phyloP scores from a whole-genome alignment of 2,329 filamentous ascomycete genomes.

The Phaeophleospora eucalypticola region DNA sequence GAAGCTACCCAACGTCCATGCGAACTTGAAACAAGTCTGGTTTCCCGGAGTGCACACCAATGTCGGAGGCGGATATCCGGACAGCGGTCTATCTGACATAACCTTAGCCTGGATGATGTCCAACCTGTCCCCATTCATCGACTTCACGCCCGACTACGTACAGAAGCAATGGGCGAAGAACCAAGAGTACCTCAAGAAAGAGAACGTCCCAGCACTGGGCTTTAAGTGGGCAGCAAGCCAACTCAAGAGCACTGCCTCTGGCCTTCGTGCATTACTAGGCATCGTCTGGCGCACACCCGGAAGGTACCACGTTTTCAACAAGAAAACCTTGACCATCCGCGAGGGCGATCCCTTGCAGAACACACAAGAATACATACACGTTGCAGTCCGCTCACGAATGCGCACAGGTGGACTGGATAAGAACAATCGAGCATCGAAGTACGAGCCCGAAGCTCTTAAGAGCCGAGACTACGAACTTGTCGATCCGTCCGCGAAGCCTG shows the following conservation, averaged over 20 bases:
- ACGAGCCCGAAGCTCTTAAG: conserved; percentile 12
- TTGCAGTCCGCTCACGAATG: conserved; percentile 9
- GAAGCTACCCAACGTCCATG: conserved; percentile 17
- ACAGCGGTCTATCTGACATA: conserved; percentile 33
- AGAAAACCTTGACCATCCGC: conserved; percentile 10
- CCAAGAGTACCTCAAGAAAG: conserved; percentile 3
- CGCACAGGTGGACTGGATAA: conserved; percentile 12
- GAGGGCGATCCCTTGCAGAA: conserved; percentile 11
- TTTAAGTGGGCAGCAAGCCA: conserved; percentile 11
- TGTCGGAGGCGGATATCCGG: conserved; percentile 45
- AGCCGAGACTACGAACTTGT: conserved; percentile 12
- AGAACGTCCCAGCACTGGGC: conserved; percentile 9
- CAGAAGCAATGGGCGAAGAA: conserved; percentile 13
- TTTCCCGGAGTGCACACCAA: conserved; percentile 53
- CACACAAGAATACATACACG: conserved; percentile 13
- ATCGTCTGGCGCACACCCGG: conserved; percentile 8
- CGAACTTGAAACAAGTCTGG: conserved; percentile 49
- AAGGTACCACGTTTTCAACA: conserved; percentile 13
- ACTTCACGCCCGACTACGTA: conserved; percentile 32
- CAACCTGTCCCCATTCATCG: conserved; percentile 25
- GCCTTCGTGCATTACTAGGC: conserved; percentile 10
- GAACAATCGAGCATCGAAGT: conserved; percentile 5
- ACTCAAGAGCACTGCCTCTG: conserved; percentile 9
- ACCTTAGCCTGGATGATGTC: conserved; percentile 41
- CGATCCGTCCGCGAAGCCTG: conserved; percentile 8